Conservation (phyloP, 441 rosid species). For the Aleurites moluccanus region DNA sequence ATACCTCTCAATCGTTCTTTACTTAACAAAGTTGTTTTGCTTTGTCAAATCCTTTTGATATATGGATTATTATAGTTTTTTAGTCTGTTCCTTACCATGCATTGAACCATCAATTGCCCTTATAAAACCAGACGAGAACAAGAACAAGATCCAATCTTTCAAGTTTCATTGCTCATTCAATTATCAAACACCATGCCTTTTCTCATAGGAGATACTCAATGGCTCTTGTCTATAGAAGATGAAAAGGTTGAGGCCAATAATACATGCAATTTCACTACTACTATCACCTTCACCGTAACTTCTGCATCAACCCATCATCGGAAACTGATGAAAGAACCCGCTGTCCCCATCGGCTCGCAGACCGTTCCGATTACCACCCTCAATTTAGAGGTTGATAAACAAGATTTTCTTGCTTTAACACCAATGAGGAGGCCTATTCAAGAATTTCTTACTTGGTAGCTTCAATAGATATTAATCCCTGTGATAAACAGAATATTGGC, state of each 20-base stretch:
- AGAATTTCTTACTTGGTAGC: conserved; percentile 10
- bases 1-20: background rate
- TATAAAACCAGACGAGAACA: background rate
- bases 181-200: conserved; percentile 2
- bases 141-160: background rate
- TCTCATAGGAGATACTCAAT: conserved; percentile 5
- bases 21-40: background rate
- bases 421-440: conserved; percentile 10
- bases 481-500: conserved; percentile 3
- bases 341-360: background rate
- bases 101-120: background rate
- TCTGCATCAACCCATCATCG: conserved; percentile 5
- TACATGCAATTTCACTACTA: conserved; percentile 1
- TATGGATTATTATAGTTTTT: background rate
- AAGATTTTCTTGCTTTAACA: conserved; percentile 3
- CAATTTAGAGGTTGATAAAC: conserved; percentile 6
- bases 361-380: background rate
- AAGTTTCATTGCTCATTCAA: background rate
- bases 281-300: conserved; percentile 1
- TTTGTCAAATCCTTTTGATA: background rate
- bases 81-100: background rate
- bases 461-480: conserved; percentile 3
- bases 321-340: background rate
- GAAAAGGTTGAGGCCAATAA: background rate
- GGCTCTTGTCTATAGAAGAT: background rate